Evolutionary conservation across 2,329 filamentous ascomycete genomes (phyloP).

Genomic region (Aspergillus tamarii): DNA sequence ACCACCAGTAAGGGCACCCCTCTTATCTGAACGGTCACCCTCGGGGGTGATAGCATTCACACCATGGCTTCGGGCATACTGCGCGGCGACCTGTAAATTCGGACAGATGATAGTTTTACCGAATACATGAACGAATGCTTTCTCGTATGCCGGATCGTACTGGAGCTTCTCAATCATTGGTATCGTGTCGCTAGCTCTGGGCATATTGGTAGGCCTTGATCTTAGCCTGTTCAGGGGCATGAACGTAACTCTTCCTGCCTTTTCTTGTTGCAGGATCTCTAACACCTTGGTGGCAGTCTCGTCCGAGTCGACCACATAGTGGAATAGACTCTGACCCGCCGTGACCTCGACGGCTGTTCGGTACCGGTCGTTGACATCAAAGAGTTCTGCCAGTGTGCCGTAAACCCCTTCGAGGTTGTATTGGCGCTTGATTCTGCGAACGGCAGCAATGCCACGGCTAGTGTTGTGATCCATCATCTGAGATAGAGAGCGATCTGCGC

Average conservation of each 20-base stretch:
- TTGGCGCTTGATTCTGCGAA: conserved; percentile 79
- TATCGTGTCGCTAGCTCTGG: conserved; percentile 83
- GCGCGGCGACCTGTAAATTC: conserved; percentile 80
- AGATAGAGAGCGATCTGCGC: conserved; percentile 75
- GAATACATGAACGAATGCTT: conserved; percentile 92
- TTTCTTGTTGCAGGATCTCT: conserved; percentile 76
- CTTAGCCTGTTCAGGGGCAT: conserved; percentile 87
- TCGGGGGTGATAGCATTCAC: conserved; percentile 93
- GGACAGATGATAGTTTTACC: conserved; percentile 94
- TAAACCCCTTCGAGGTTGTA: conserved; percentile 83
- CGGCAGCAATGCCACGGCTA: conserved; percentile 80
- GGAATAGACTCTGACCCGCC: conserved; percentile 88
- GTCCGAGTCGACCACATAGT: conserved; percentile 93
- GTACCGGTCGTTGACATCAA: conserved; percentile 82
- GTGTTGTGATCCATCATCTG: conserved; percentile 90
- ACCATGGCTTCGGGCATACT: conserved; percentile 89
- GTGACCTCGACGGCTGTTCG: conserved; percentile 89
- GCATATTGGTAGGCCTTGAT: conserved; percentile 72
- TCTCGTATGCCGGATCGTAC: conserved; percentile 76
- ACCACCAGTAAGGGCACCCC: conserved; percentile 92
- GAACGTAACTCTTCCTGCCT: conserved; percentile 86
- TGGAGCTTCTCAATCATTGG: conserved; percentile 83
- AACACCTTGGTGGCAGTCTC: conserved; percentile 82
- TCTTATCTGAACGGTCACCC: conserved; percentile 92
- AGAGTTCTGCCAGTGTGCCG: conserved; percentile 89